A percentile compares a stretch with the other conserved stretches of the same genome.
Evolutionary conservation across 2,329 filamentous ascomycete genomes (phyloP).

Genomic region (Dactylellina parvicollis): DNA sequence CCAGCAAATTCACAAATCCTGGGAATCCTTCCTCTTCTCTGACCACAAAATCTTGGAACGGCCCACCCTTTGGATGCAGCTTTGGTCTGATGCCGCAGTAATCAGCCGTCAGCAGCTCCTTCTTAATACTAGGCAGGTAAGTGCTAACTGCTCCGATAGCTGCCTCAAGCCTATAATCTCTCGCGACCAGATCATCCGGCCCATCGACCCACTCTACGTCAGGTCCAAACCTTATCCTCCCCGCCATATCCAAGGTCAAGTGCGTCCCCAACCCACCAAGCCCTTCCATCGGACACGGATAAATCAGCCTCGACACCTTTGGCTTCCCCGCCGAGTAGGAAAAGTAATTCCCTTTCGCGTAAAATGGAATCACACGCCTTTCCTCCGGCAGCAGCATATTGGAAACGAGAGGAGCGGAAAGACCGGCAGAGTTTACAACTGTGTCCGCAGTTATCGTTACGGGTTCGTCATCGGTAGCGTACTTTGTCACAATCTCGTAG

Average conservation of each 20-base stretch:
- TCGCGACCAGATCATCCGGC: slow-evolving; percentile 76
- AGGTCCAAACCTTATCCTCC: slow-evolving; percentile 87
- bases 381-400: slow-evolving; percentile 79
- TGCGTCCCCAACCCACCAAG: slow-evolving; percentile 89
- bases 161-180: slow-evolving; percentile 69
- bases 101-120: slow-evolving; percentile 74
- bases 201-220: slow-evolving; percentile 91
- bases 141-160: slow-evolving; percentile 78
- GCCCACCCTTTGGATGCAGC: slow-evolving; percentile 70
- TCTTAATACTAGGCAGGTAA: slow-evolving; percentile 80
- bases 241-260: slow-evolving; percentile 86
- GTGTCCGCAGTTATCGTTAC: slow-evolving; percentile 73
- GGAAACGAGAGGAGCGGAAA: slow-evolving; percentile 77
- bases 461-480: slow-evolving; percentile 57
- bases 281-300: slow-evolving; percentile 84
- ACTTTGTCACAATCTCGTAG: slow-evolving; percentile 71
- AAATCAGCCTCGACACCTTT: slow-evolving; percentile 76
- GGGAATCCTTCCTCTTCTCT: slow-evolving; percentile 75
- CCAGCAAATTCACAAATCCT: slow-evolving; percentile 88
- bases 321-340: slow-evolving; percentile 76
- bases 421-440: slow-evolving; percentile 85
- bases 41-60: slow-evolving; percentile 84
- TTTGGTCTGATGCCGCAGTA: slow-evolving; percentile 95
- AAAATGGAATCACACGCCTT: slow-evolving; percentile 73
- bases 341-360: slow-evolving; percentile 96